These are phyloP conservation scores for Fragaria vesca DNA, from an alignment of 306 rosid species.

Conservation along the genomic window DNA sequence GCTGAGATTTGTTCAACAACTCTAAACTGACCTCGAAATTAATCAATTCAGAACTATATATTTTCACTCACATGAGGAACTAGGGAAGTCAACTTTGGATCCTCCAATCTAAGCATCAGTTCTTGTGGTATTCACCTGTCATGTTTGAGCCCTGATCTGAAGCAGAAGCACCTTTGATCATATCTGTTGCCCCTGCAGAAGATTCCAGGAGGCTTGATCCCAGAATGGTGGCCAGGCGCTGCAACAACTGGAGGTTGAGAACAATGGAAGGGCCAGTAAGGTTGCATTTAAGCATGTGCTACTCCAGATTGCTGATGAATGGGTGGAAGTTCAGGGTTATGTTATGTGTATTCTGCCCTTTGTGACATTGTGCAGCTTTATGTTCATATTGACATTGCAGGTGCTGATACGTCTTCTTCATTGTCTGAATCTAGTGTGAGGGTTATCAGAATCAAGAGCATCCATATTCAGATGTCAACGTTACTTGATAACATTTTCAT, in stretches of 20 bases:
- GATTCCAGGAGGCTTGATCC: conserved; percentile 12
- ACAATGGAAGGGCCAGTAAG: conserved; percentile 36
- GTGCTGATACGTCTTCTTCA: conserved; percentile 14
- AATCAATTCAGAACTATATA: too few species aligned
- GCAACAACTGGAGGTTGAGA: conserved; percentile 38
- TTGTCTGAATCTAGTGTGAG: conserved; percentile 48
- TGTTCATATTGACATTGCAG: neutral
- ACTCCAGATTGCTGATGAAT: conserved; percentile 50
- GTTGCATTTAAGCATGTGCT: conserved; percentile 42
- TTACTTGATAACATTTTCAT: neutral
- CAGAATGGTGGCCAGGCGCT: conserved; percentile 44
- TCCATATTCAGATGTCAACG: conserved; percentile 20
- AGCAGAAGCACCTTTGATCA: conserved; percentile 34
- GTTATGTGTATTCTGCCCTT: neutral
- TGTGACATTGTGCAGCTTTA: neutral
- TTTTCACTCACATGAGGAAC: too few species aligned
- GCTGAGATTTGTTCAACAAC: too few species aligned
- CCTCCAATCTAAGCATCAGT: too few species aligned
- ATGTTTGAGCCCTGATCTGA: conserved; percentile 45
- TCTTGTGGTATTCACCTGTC: conserved; percentile 46
- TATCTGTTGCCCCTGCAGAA: conserved; percentile 39
- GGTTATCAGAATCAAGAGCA: conserved; percentile 36
- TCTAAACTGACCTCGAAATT: too few species aligned
- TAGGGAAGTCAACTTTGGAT: too few species aligned
- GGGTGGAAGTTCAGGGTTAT: conserved; percentile 17